A percentile compares a stretch with the other conserved stretches of the same genome.
These are phyloP conservation scores for Adansonia digitata DNA, from an alignment of 345 rosid genomes.

Conservation along the genomic window DNA sequence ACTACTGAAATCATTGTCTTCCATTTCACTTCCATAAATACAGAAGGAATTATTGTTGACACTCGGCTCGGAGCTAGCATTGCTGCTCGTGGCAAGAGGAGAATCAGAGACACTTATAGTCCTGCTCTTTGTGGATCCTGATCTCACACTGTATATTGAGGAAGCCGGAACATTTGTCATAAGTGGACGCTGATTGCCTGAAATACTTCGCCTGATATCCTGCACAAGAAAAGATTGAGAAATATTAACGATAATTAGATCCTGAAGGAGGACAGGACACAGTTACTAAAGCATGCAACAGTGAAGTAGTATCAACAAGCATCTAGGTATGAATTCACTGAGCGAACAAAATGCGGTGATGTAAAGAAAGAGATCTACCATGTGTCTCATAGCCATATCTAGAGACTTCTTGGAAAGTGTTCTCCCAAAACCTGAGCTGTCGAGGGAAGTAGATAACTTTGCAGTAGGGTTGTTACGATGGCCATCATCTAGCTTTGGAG, in stretches of 20 bases:
- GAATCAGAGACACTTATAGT: constrained; percentile 58
- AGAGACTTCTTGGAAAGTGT: constrained; percentile 71
- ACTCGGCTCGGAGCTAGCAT: constrained; percentile 68
- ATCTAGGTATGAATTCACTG: neutral
- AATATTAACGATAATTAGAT: neutral
- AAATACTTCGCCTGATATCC: constrained; percentile 74
- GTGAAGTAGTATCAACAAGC: constrained; percentile 1
- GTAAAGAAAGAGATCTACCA: constrained; percentile 44
- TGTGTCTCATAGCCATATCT: constrained; percentile 87
- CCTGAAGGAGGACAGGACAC: neutral
- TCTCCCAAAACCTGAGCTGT: constrained; percentile 70
- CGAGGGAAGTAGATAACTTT: constrained; percentile 47
- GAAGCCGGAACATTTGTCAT: constrained; percentile 72
- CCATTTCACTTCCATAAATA: constrained; percentile 52
- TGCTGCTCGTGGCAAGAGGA: constrained; percentile 74
- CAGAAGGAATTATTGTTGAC: constrained; percentile 52
- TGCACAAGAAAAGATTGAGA: constrained; percentile 21
- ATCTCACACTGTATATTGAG: constrained; percentile 69
- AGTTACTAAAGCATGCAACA: neutral
- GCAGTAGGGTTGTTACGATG: constrained; percentile 27
- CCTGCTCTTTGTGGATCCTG: constrained; percentile 50
- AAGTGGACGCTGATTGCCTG: constrained; percentile 56
- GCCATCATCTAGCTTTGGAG: constrained; percentile 53
- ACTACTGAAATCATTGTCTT: constrained; percentile 44
- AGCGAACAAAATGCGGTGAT: neutral